A percentile compares a stretch with the other conserved stretches of the same genome.
Conservation (phyloP, 306 rosid species). For the Lotus japonicus region DNA sequence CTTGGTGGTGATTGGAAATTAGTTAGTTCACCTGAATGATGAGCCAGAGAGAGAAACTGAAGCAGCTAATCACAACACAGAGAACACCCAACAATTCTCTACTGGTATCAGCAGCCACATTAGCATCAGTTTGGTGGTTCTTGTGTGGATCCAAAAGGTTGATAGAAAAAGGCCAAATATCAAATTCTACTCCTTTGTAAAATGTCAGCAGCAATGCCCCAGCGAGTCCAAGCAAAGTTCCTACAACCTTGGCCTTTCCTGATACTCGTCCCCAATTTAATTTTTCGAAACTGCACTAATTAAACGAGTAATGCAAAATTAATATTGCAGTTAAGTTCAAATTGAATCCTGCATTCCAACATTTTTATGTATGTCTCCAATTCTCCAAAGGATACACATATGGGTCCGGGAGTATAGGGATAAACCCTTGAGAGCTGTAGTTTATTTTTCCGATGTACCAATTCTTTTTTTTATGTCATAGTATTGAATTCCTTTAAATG, state of each 20-base stretch:
- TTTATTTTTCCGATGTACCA: too few relatives aligned
- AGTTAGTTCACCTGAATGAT: slow-evolving; percentile 20
- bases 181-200: slow-evolving; percentile 39
- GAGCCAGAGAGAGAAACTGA: slow-evolving; percentile 16
- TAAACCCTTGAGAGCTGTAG: too few relatives aligned
- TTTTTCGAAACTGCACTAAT: slow-evolving; percentile 8
- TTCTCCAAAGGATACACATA: too few relatives aligned
- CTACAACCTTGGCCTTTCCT: slow-evolving; percentile 52
- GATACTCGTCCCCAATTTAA: slow-evolving; percentile 28
- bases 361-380: too few relatives aligned
- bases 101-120: background rate
- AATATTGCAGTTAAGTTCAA: too few relatives aligned
- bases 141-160: slow-evolving; percentile 34
- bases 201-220: slow-evolving; percentile 58
- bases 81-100: slow-evolving; percentile 4
- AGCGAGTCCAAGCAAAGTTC: slow-evolving; percentile 48
- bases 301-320: too few relatives aligned
- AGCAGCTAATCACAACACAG: slow-evolving; percentile 1
- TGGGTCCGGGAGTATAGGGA: too few relatives aligned
- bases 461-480: too few relatives aligned
- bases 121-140: background rate
- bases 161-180: slow-evolving; percentile 41
- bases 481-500: too few relatives aligned
- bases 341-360: too few relatives aligned
- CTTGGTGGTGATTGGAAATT: too few relatives aligned